Percentiles rank a stretch among this genome's conserved stretches.
phyloP scores from a whole-genome alignment of 768 basidiomycete genomes.

The Pleurotus salmoneostramineus region DNA sequence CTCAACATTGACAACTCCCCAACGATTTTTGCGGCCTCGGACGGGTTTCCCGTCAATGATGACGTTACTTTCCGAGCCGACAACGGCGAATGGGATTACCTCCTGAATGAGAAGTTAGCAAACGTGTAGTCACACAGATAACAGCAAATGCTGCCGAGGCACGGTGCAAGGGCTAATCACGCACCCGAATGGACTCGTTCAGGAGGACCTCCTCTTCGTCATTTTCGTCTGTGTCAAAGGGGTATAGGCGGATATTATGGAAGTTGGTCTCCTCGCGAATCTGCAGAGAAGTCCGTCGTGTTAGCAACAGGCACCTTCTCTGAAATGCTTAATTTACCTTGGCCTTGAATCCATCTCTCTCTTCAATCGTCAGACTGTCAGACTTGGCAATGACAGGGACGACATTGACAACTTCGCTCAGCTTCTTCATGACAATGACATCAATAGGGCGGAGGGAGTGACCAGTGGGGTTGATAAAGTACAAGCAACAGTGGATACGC shows the following conservation, averaged over 20 bases:
- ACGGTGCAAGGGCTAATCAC: slow-evolving; percentile 20
- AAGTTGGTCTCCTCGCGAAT: slow-evolving; percentile 91
- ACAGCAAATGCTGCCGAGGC: no score
- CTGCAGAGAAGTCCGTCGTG: slow-evolving; percentile 36
- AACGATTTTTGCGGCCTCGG: slow-evolving; percentile 94
- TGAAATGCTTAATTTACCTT: slow-evolving; percentile 47
- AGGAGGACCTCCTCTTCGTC: slow-evolving; percentile 90
- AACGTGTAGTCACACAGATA: no score
- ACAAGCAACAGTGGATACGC: slow-evolving; percentile 95
- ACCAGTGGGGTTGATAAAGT: slow-evolving; percentile 99
- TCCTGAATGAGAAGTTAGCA: slow-evolving; percentile 46
- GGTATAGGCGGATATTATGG: slow-evolving; percentile 93
- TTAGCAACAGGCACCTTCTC: background rate
- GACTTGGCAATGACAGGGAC: slow-evolving; percentile 99
- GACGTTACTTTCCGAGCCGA: slow-evolving; percentile 95
- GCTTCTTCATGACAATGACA: slow-evolving; percentile 98
- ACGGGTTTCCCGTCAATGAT: slow-evolving; percentile 95
- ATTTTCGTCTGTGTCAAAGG: slow-evolving; percentile 94
- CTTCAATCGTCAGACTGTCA: slow-evolving; percentile 90
- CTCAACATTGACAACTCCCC: slow-evolving; percentile 98
- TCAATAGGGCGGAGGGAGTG: slow-evolving; percentile 96
- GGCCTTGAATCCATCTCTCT: slow-evolving; percentile 89
- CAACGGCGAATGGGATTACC: slow-evolving; percentile 95
- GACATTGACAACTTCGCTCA: slow-evolving; percentile 98
- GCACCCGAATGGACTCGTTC: slow-evolving; percentile 86